Evolutionary conservation across 1,284 basidiomycete genomes (phyloP).

Genomic region (Cryptococcus sp.): DNA sequence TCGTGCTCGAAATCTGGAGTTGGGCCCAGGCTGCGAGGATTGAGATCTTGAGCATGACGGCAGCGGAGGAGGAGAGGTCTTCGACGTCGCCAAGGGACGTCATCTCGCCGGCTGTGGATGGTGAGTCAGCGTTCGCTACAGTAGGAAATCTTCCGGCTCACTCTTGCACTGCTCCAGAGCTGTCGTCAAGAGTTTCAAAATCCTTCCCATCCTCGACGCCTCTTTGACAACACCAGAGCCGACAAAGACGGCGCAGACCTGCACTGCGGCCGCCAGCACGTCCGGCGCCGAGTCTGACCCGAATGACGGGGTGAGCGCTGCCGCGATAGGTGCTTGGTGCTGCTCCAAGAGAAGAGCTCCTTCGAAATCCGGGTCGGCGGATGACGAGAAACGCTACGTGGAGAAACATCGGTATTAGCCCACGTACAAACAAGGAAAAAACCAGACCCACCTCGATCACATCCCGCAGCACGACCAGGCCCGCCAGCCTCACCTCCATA

Average conservation of each 20-base stretch:
- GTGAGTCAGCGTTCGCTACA: not conserved
- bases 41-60: constrained; percentile 90
- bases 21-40: constrained; percentile 95
- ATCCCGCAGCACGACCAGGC: constrained; percentile 81
- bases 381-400: constrained; percentile 75
- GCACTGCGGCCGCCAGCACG: constrained; percentile 85
- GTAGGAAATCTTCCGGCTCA: constrained; percentile 31
- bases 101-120: constrained; percentile 67
- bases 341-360: constrained; percentile 91
- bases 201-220: constrained; percentile 84
- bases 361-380: constrained; percentile 90
- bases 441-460: constrained; percentile 71
- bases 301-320: constrained; percentile 96
- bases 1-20: constrained; percentile 72
- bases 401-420: not conserved
- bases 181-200: constrained; percentile 80
- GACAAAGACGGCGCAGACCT: constrained; percentile 93
- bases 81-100: constrained; percentile 80
- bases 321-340: constrained; percentile 96
- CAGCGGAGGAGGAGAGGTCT: constrained; percentile 86
- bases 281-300: constrained; percentile 92
- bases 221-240: constrained; percentile 94
- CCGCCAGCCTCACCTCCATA: constrained; percentile 91
- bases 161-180: constrained; percentile 89
- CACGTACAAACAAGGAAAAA: not conserved